Evolutionary conservation across 352 stramenopile species (phyloP), one percentile per base, ranked within the genome.

Genomic region (Phytophthora idaei): DNA sequence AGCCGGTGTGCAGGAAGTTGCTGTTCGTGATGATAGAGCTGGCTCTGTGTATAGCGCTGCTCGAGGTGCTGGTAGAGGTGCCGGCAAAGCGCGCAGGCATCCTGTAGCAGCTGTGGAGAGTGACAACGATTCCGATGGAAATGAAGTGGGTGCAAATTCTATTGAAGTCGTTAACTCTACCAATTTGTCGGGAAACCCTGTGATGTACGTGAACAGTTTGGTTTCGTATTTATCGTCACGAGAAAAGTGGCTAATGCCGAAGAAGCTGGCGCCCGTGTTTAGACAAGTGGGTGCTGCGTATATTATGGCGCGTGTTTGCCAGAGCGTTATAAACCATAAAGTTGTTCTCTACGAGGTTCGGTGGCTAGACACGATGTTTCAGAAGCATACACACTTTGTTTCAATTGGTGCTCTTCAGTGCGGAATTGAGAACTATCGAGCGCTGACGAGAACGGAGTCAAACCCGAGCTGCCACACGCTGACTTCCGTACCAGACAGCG

Each of bases 371-470:
- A 57, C 29, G 7, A 7, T 34, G 29, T 34, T 10, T 21, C 17
- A 21, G 17, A 21, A 21, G 17, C 17, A 21, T 21, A 21, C 17
- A 21, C 17, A 21, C 0, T 2, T 41, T 64, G 34, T 50, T 57
- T 46, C 47, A 51, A 46, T 58, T 17, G 57, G 57, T 4, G 11
- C 51, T 32, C 37, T 64, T 12, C 47, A 64, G 27, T 47, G 57
- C 12, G 57, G 36, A 17, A 57, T 64, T 9, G 27, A 64, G 52
- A 64, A 64, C 11, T 64, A 58, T 28, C 27, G 57, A 29, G 36
- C 34, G 7, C 48, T 64, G 14, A 45, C 48, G 3, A 12, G 48
- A 45, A 52, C 48, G 28, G 15, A 2, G 29, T 17, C 10, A 57
- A 57, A 39, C 27, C 28, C 10, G 17, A 57, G 25, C 14, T 58